Percentiles rank a stretch among this genome's conserved stretches.
These are phyloP conservation scores for Solanum sitiens DNA, from an alignment of 257 asterid genomes.

Conservation along the genomic window DNA sequence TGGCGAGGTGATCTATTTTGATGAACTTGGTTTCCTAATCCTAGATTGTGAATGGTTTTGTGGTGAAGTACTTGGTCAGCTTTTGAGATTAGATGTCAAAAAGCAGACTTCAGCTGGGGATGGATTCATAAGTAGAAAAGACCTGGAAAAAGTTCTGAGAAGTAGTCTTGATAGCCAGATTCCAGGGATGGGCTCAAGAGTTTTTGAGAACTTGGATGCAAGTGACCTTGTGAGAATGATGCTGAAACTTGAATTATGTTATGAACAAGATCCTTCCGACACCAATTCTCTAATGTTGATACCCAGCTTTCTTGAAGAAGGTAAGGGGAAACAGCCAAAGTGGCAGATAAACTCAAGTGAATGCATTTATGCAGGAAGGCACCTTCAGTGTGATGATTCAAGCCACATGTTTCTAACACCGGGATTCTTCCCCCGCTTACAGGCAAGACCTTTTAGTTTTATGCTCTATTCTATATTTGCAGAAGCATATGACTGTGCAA, in stretches of 20 bases:
- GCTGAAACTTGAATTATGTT: conserved; percentile 79
- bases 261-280: conserved; percentile 55
- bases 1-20: conserved; percentile 73
- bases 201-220: conserved; percentile 48
- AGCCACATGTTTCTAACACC: conserved; percentile 63
- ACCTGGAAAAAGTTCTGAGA: conserved; percentile 55
- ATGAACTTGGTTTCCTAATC: conserved; percentile 46
- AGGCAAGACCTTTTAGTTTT: conserved; percentile 31
- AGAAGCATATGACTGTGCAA: not conserved
- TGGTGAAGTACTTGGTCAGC: conserved; percentile 56
- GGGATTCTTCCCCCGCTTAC: conserved; percentile 75
- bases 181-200: conserved; percentile 48
- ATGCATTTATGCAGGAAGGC: conserved; percentile 57
- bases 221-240: conserved; percentile 54
- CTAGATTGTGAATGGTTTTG: conserved; percentile 79
- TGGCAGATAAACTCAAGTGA: conserved; percentile 40
- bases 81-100: conserved; percentile 37
- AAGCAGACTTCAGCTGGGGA: conserved; percentile 24
- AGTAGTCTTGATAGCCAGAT: conserved; percentile 48
- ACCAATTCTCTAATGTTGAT: conserved; percentile 43
- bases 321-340: conserved; percentile 54
- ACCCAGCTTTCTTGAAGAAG: conserved; percentile 66
- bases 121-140: conserved; percentile 58
- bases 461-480: not conserved
- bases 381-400: conserved; percentile 68